Evolutionary conservation across 768 basidiomycete genomes (phyloP), one percentile per base, ranked within the genome.

Genomic region (Tremella mesenterica): DNA sequence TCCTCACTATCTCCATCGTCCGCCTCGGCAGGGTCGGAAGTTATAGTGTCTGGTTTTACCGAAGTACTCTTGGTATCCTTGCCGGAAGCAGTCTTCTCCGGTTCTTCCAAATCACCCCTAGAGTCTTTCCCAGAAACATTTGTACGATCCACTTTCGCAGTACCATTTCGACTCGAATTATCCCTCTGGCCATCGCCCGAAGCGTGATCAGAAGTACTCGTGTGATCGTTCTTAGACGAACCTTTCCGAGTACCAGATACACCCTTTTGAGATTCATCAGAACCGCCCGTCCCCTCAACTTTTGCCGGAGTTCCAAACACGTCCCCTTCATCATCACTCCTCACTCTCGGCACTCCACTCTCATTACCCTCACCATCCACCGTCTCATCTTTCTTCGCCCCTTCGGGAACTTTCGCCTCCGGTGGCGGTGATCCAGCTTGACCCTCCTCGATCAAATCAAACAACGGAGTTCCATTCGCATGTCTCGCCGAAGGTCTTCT

Each of bases 241-340:
- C n/a, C n/a, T n/a, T n/a, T n/a, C n/a, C n/a, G n/a, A n/a, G n/a
- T n/a, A n/a, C n/a, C n/a, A n/a, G n/a, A n/a, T n/a, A n/a, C n/a
- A n/a, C 76, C 76, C 46, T 77, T 75, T 63, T 82, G 79, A 6
- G 77, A 61, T 10, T 75, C 73, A 6, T 64, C 75, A n/a, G n/a
- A n/a, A n/a, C n/a, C n/a, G n/a, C n/a, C n/a, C n/a, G n/a, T n/a
- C n/a, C n/a, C n/a, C 3, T 75, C 73, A 10, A 79, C 79, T 64
- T 81, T 77, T 2, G 82, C 81, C 1, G 81, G 81, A 0, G 80
- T 79, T 16, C 81, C 83, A 55, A 73, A 80, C 26, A 53, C 59
- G 30, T 68, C 56, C 36, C 54, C 48, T 26, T 56, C 18, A 41
- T 53, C 48, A 5, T 41, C n/a, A 45, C 65, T 57, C 5, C 49